Base-by-base conservation (phyloP, 2,329 filamentous ascomycete genomes). In the Diplocarpon mali region DNA sequence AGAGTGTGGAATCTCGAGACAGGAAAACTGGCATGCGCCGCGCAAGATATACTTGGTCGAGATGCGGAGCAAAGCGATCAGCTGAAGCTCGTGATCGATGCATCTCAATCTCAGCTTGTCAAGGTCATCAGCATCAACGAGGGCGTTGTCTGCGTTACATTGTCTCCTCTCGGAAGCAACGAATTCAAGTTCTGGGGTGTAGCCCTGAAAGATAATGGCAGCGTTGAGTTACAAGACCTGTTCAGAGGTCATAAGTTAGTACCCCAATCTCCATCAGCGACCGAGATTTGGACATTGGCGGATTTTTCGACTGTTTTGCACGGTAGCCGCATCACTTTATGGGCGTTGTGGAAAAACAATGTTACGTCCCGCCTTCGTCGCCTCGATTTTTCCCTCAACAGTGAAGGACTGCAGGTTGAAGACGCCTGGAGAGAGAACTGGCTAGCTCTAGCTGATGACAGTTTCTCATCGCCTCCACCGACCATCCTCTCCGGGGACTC, bases 171-270 rank as follows among this genome's bases (percentile, higher is more conserved):
- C 51, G 84, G 88, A 27, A 76, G 80, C 34, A 85, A 92, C 30
- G 83, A 90, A 60, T 96, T 98, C 72, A 96, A 95, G 63, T 89
- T 98, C 60, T 98, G 89, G 86, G 72, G 68, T 52, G 65, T 78
- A n/a, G 76, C 76, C 42, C 75, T 83, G 14, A 76, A 80, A 53
- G 76, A 80, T 42, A 74, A 74, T 54, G 53, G 65, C 52, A 70
- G 67, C 2, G 62, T 87, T 15, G 71, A 79, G 8, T 70, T 93
- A 12, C 74, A 78, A 50, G 86, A 93, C 55, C 67, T 86, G 16
- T 88, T 85, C 54, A 75, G 83, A 0, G 69, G 73, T 10, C 60
- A 72, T 11, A 69, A 92, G 28, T 71, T 82, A 20, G 84, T 88
- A 1, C 76, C 76, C 48, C 80, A 72, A 59, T 80, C 78, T 51